Conservation (phyloP, 1,139 yeast genomes). For the Suhomyces panamericanus region DNA sequence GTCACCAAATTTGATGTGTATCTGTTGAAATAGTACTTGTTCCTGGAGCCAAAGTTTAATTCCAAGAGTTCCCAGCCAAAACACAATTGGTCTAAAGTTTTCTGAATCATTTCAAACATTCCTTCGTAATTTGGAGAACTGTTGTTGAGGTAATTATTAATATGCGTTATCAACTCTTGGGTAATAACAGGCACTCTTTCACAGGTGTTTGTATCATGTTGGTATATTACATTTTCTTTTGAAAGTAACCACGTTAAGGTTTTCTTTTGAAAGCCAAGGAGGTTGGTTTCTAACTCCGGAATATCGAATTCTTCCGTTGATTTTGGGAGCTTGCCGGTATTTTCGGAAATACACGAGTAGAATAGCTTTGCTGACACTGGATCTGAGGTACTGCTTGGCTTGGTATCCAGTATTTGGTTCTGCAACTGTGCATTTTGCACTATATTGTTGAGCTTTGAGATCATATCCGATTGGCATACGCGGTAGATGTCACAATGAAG, state of each 20-base stretch:
- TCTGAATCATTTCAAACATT: conserved; percentile 19
- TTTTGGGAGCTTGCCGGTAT: conserved; percentile 27
- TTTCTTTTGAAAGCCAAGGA: conserved; percentile 60
- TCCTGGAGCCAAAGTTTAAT: conserved; percentile 11
- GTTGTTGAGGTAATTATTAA: conserved; percentile 11
- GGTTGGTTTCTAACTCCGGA: conserved; percentile 50
- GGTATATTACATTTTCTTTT: conserved; percentile 55
- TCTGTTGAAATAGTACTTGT: conserved; percentile 46
- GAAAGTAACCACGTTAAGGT: conserved; percentile 66
- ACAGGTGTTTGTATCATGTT: conserved; percentile 27
- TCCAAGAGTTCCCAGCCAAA: conserved; percentile 53
- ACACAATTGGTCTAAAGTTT: conserved; percentile 37
- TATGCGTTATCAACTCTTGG: conserved; percentile 11
- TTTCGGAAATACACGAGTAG: conserved; percentile 36
- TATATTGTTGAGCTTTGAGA: conserved; percentile 8
- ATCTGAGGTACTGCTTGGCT: background rate
- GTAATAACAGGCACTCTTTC: conserved; percentile 20
- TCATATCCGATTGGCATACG: conserved; percentile 14
- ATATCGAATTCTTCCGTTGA: conserved; percentile 29
- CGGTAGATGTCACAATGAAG: conserved; percentile 14
- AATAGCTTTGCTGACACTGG: conserved; percentile 21
- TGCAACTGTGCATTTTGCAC: background rate
- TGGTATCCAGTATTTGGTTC: background rate
- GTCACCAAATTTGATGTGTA: conserved; percentile 50
- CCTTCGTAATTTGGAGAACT: conserved; percentile 3